phyloP scores from a whole-genome alignment of 2,329 filamentous ascomycete genomes.

The Phialophora verrucosa region DNA sequence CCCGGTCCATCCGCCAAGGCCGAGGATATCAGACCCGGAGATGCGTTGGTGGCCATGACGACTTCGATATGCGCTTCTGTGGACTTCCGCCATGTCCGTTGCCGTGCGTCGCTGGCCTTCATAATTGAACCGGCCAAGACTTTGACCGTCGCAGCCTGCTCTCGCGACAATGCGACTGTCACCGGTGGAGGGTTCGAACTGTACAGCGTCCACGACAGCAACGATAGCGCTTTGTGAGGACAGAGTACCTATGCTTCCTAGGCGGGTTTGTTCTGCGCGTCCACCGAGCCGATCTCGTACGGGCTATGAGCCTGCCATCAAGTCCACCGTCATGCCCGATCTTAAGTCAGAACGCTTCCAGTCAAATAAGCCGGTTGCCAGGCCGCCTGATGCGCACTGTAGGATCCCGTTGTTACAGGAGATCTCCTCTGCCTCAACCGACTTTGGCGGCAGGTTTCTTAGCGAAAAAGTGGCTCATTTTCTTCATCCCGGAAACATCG shows the following conservation, averaged over 20 bases:
- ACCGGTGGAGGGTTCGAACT: not conserved
- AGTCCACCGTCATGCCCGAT: too few species aligned
- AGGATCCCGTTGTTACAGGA: not conserved
- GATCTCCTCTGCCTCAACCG: not conserved
- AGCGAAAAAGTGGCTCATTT: slow-evolving; percentile 91
- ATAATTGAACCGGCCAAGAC: not conserved
- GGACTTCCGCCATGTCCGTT: not conserved
- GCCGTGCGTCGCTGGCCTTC: not conserved
- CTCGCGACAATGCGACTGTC: not conserved
- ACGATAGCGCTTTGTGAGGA: not conserved
- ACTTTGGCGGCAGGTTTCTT: slow-evolving; percentile 55
- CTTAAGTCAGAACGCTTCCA: too few species aligned
- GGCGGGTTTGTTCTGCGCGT: too few species aligned
- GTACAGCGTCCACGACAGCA: not conserved
- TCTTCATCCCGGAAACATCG: slow-evolving; percentile 92
- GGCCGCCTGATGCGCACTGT: too few species aligned
- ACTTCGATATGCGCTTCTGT: not conserved
- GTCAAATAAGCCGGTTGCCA: not conserved
- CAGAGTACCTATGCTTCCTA: not conserved
- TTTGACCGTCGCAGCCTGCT: not conserved
- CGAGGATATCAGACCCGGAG: not conserved
- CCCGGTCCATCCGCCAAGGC: not conserved
- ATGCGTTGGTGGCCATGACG: not conserved
- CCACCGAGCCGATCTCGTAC: too few species aligned
- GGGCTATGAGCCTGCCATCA: too few species aligned